Percentiles rank a stretch among this genome's conserved stretches.
Conservation (phyloP, 1,139 yeast genomes). For the Yamadazyma dushanensis region DNA sequence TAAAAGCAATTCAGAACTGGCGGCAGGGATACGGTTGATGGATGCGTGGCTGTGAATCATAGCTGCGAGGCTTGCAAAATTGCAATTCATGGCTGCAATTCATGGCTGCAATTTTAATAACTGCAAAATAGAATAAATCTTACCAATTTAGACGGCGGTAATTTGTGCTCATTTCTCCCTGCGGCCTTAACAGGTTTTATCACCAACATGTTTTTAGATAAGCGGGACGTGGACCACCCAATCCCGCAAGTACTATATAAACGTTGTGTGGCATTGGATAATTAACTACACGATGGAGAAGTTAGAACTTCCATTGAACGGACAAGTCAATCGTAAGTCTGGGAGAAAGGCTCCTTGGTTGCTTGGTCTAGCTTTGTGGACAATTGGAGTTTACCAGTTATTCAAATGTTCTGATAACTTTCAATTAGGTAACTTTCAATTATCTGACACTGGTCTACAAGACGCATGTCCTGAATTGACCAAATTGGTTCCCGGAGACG, state of each 20-base stretch:
- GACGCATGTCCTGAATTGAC: conserved; percentile 16
- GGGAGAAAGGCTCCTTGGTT: neutral
- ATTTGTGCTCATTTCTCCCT: no score
- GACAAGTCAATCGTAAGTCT: neutral
- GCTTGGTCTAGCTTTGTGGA: neutral
- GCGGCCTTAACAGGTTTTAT: no score
- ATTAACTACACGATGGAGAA: neutral
- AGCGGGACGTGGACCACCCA: conserved; percentile 1
- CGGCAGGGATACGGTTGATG: no score
- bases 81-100: no score
- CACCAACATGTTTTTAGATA: no score
- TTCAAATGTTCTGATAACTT: neutral
- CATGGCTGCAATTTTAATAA: no score
- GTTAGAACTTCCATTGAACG: neutral
- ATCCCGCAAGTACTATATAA: conserved; percentile 1
- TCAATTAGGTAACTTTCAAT: neutral
- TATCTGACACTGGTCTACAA: neutral
- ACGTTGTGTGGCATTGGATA: conserved; percentile 1
- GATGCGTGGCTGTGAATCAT: no score
- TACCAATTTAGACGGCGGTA: no score
- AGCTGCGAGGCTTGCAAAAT: no score
- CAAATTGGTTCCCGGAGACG: conserved; percentile 18
- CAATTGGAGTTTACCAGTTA: neutral
- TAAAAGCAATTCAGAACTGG: no score
- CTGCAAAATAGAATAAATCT: no score